Conservation (phyloP, 2,329 filamentous ascomycete genomes). For the Penicillium sp. region DNA sequence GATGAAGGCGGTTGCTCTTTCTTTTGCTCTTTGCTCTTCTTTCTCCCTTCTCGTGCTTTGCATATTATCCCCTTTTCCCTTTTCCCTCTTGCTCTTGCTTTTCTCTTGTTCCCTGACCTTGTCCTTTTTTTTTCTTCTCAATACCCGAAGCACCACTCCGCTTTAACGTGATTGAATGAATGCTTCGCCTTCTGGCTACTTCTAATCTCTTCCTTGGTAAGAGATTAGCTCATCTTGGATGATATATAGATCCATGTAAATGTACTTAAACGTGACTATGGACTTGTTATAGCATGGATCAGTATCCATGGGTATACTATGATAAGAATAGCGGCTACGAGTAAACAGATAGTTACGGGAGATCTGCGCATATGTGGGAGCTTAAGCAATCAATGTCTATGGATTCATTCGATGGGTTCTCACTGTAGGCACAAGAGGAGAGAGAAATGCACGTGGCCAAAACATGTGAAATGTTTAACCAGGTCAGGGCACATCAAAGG, state of each 20-base stretch:
- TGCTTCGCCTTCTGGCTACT: constrained; percentile 2
- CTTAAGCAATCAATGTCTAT: neutral
- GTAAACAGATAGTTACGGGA: neutral
- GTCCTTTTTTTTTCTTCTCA: constrained; percentile 1
- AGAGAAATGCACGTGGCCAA: neutral
- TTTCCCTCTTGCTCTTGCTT: neutral
- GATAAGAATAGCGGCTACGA: neutral
- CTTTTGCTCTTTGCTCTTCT: neutral
- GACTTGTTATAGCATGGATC: neutral
- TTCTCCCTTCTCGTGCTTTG: constrained; percentile 1
- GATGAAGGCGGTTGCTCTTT: neutral
- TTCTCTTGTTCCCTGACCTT: neutral
- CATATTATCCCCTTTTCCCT: neutral
- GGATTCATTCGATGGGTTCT: neutral
- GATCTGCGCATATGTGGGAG: neutral
- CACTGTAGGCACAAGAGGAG: neutral
- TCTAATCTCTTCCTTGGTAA: neutral
- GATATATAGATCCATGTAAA: neutral
- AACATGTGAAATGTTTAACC: neutral
- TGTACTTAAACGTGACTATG: neutral
- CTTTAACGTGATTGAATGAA: constrained; percentile 2
- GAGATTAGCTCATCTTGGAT: neutral
- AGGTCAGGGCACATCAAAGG: neutral
- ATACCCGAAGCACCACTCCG: constrained; percentile 9
- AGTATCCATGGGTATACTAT: neutral